Conservation (phyloP, 2,329 filamentous ascomycete species). For the Phialemoniopsis sp. region DNA sequence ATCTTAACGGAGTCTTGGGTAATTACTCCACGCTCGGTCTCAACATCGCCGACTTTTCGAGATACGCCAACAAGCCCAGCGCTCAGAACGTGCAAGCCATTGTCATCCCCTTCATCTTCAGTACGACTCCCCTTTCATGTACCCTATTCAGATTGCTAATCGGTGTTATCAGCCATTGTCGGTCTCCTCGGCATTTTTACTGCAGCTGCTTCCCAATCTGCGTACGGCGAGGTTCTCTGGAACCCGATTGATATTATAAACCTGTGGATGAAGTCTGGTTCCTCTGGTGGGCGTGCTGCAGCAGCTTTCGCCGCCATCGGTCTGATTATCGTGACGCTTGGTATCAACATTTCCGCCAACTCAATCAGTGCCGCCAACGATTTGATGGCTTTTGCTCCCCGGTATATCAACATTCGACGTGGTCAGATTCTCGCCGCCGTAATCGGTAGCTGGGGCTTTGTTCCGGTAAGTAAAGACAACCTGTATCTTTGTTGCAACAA, state of each 20-base stretch:
- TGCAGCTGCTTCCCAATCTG: conserved; percentile 1
- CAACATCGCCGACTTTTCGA: conserved; percentile 3
- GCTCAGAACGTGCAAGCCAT: conserved; percentile 4
- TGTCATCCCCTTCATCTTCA: conserved; percentile 2
- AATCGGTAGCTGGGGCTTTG: conserved; percentile 3
- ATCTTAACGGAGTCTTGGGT: conserved; percentile 4
- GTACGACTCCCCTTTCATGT: no score
- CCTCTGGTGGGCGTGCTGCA: conserved; percentile 1
- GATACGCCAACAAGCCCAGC: conserved; percentile 3
- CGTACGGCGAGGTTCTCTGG: conserved; percentile 1
- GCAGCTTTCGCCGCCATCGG: conserved; percentile 2
- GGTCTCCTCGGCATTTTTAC: conserved; percentile 3
- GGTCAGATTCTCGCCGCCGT: conserved; percentile 2
- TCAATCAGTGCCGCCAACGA: conserved; percentile 4
- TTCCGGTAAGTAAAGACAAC: no score
- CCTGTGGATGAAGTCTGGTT: conserved; percentile 1
- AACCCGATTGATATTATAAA: conserved; percentile 4
- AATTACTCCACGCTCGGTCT: conserved; percentile 3
- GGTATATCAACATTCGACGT: conserved; percentile 3
- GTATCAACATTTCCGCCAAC: conserved; percentile 4
- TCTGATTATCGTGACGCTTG: conserved; percentile 2
- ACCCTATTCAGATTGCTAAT: no score
- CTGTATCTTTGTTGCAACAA: no score
- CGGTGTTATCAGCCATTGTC: no score
- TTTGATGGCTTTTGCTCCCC: conserved; percentile 1